These are phyloP conservation scores for Prunus kanzakura DNA, from an alignment of 306 rosid genomes.

Conservation along the genomic window DNA sequence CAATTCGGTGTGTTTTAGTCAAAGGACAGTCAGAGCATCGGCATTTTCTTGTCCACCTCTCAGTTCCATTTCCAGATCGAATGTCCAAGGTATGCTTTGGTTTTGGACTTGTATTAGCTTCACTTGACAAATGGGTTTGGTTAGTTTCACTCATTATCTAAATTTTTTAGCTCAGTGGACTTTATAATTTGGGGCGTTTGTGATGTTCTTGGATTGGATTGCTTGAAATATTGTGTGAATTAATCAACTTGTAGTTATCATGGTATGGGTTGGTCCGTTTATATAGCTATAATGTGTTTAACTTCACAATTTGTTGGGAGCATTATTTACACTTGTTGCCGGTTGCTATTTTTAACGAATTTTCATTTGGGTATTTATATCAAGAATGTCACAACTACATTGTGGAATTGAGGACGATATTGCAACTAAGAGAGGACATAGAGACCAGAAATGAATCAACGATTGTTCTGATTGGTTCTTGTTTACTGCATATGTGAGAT, in stretches of 20 bases:
- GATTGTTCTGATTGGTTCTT: not conserved
- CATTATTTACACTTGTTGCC: not conserved
- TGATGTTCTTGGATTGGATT: not conserved
- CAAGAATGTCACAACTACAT: not conserved
- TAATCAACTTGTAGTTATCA: not conserved
- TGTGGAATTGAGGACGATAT: not conserved
- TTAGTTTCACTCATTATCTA: not conserved
- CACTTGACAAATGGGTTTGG: not conserved
- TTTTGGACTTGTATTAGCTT: not conserved
- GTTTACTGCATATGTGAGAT: not conserved
- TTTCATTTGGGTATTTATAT: not conserved
- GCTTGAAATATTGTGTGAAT: not conserved
- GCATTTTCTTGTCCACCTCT: conserved; percentile 30
- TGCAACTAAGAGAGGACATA: not conserved
- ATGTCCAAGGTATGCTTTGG: conserved; percentile 19
- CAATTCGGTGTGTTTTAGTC: conserved; percentile 38
- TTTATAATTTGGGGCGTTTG: not conserved
- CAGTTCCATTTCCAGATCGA: conserved; percentile 32
- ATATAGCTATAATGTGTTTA: not conserved
- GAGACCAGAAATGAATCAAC: not conserved
- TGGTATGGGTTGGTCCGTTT: not conserved
- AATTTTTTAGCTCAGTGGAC: not conserved
- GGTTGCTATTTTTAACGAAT: not conserved
- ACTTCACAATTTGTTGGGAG: not conserved
- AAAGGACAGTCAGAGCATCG: conserved; percentile 33